These are phyloP conservation scores for Mycena vulgaris DNA, from an alignment of 768 basidiomycete genomes.

Conservation along the genomic window DNA sequence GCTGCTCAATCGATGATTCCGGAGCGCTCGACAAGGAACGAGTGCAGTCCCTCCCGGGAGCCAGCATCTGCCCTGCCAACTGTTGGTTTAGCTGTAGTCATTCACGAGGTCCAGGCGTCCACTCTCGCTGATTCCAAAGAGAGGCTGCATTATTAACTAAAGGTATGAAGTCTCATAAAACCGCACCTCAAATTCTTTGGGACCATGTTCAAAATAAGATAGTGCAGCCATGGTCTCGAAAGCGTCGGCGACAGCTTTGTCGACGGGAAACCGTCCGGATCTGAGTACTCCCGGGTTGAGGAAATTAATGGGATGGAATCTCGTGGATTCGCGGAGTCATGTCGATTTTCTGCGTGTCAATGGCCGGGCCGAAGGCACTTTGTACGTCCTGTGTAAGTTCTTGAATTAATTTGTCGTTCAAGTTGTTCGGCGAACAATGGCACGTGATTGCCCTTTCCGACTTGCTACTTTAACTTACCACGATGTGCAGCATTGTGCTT, in stretches of 20 bases:
- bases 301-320: conserved; percentile 6
- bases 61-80: not conserved
- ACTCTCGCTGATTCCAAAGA: conserved; percentile 15
- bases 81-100: not conserved
- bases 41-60: not conserved
- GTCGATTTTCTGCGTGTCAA: too few relatives aligned
- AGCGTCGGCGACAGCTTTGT: conserved; percentile 23
- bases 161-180: conserved; percentile 27
- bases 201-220: not conserved
- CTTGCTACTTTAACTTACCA: too few relatives aligned
- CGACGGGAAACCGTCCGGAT: conserved; percentile 5
- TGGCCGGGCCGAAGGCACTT: too few relatives aligned
- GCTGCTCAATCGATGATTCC: too few relatives aligned
- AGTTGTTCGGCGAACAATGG: too few relatives aligned
- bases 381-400: too few relatives aligned
- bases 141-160: conserved; percentile 10
- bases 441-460: too few relatives aligned
- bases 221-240: conserved; percentile 27
- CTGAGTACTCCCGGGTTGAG: conserved; percentile 15
- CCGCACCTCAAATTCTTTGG: conserved; percentile 6
- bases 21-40: not conserved
- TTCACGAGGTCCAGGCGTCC: not conserved
- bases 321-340: conserved; percentile 13
- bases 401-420: too few relatives aligned
- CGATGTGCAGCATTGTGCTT: too few relatives aligned